A percentile compares a stretch with the other conserved stretches of the same genome.
These are phyloP conservation scores for Apiospora pterosperma DNA, from an alignment of 2,329 filamentous ascomycete species.

Conservation along the genomic window DNA sequence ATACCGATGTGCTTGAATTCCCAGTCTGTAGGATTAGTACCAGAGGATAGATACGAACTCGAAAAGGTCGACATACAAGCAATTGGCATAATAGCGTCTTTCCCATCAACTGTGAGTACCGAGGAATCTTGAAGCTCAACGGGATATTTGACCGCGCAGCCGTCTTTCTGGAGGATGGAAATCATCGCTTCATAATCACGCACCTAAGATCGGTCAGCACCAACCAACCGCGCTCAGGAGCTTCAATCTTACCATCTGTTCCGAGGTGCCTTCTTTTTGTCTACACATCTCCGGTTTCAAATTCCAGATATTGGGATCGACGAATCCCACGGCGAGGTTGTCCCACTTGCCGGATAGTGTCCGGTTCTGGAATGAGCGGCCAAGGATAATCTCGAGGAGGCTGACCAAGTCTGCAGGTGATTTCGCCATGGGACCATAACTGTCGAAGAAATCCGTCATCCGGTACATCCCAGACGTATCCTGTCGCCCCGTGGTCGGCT, in stretches of 20 bases:
- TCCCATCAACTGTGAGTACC: not conserved
- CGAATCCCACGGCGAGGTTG: not conserved
- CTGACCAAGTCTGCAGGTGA: slow-evolving; percentile 3
- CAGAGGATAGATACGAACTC: no score
- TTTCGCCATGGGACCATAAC: slow-evolving; percentile 23
- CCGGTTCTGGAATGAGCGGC: not conserved
- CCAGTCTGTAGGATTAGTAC: not conserved
- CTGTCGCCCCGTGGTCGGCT: slow-evolving; percentile 16
- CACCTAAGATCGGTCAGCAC: not conserved
- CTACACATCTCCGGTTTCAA: not conserved
- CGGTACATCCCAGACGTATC: slow-evolving; percentile 15
- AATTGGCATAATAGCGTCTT: slow-evolving; percentile 7
- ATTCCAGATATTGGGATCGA: not conserved
- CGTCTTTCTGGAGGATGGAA: not conserved
- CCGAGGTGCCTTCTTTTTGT: not conserved
- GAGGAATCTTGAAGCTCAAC: not conserved
- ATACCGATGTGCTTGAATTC: slow-evolving; percentile 8
- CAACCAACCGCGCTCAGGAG: not conserved
- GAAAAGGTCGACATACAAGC: slow-evolving; percentile 1
- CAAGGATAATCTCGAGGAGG: not conserved
- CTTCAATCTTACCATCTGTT: slow-evolving; percentile 2
- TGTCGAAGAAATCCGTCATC: slow-evolving; percentile 22
- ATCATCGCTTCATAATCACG: not conserved
- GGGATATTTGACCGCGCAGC: not conserved
- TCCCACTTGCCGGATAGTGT: not conserved